A percentile compares a stretch with the other conserved stretches of the same genome.
These are phyloP conservation scores for Termitomyces sp. DNA, from an alignment of 768 basidiomycete genomes.

Conservation along the genomic window DNA sequence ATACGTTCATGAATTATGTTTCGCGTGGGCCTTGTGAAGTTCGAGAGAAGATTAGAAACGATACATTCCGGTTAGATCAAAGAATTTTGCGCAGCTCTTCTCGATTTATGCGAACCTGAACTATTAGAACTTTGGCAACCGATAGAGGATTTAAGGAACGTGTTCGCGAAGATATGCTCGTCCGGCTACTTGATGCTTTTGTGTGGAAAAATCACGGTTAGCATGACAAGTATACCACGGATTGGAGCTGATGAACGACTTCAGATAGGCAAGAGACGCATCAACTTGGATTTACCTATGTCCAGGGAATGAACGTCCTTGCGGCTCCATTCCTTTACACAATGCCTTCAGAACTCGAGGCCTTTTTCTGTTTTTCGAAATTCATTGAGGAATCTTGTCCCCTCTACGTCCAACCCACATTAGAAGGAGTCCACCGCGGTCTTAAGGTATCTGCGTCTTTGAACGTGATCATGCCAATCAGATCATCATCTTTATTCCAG, in stretches of 20 bases:
- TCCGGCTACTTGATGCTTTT: constrained; percentile 94
- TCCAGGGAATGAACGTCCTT: constrained; percentile 99
- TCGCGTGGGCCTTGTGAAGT: constrained; percentile 83
- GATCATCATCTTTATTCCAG: constrained; percentile 32
- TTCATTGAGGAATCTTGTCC: constrained; percentile 96
- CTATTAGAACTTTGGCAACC: constrained; percentile 79
- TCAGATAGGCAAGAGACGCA: constrained; percentile 72
- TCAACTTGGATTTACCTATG: constrained; percentile 89
- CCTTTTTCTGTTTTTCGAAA: constrained; percentile 93
- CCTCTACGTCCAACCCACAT: constrained; percentile 92
- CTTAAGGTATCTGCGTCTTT: constrained; percentile 58
- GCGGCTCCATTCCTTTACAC: constrained; percentile 97
- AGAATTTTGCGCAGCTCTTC: neutral
- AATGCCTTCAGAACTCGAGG: constrained; percentile 97
- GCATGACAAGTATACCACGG: constrained; percentile 1
- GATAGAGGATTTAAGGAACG: constrained; percentile 97
- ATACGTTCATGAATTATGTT: constrained; percentile 73
- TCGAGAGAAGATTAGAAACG: constrained; percentile 90
- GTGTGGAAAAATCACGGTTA: constrained; percentile 92
- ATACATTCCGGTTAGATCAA: constrained; percentile 77
- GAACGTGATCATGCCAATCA: neutral
- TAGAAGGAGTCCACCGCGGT: constrained; percentile 94
- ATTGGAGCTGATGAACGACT: neutral
- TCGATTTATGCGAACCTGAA: neutral
- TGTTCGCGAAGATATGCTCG: constrained; percentile 95